Evolutionary conservation across 768 basidiomycete genomes (phyloP), one percentile per base, ranked within the genome.

Genomic region (Amanita muscaria): DNA sequence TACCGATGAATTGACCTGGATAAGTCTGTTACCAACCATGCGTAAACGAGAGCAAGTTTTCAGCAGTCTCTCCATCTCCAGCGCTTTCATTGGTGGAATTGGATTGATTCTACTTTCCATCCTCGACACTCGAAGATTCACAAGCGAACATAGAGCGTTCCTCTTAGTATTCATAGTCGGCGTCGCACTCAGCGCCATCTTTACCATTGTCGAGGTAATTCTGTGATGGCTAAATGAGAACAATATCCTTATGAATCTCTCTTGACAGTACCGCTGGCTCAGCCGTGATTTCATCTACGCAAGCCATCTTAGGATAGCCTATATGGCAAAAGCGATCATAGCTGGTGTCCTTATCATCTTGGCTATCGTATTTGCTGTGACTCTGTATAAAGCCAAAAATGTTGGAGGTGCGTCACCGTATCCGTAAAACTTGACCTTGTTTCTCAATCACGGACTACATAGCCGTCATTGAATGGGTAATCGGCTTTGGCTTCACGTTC

Each of bases 381-480:
- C 73, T 8, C 55, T 83, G 2, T 79, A 63, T 51, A 53, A 56
- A 8, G 68, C 61, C 0, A 50, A 49, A 1, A 60, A 80, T 47
- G 75, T 64, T 0, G 82, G 76, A 57, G 80, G 75, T 74, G 53
- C 31, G 66, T 49, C n/a, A 8, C 12, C 6, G 27, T 12, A 6
- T 29, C 12, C 6, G 7, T 29, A 29, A 12, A 12, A 6, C 27
- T 29, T 9, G 2, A 11, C 3, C 19, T 25, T 19, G n/a, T 21
- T 10, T 23, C 21, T 25, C 21, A 21, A 7, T 21, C 12, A 30
- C 18, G 14, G 8, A 15, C 12, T 29, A 25, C n/a, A 15, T 45
- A 78, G 83, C 71, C n/a, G 59, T 87, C 44, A 53, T 88, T 5
- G 87, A 89, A 59, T 89, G 86, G 86, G 55, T 60, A 0, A 83